Evolutionary conservation across 23 red algal genomes (phyloP), one percentile per base, ranked within the genome.

Genomic region (Gracilaria domingensis): DNA sequence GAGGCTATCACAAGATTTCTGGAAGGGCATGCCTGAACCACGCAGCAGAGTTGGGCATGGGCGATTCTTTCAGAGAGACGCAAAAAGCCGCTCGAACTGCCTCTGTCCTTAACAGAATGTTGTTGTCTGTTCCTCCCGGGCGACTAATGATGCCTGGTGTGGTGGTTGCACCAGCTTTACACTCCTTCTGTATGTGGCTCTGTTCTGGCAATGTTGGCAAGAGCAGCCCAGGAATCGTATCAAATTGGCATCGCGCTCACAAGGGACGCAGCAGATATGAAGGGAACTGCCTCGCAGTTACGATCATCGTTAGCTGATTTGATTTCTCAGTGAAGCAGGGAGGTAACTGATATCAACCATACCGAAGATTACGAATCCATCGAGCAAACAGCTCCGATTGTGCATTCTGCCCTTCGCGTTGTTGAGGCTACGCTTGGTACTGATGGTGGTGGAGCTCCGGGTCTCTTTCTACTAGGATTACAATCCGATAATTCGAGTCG

Each of bases 381-480:
- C 11, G 78, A 61, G 18, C 51, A 51, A n/a, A 75, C 53, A 57
- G 44, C 78, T 13, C 89, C 89, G 16, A 36, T 83, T 9, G 84
- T 92, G 89, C 89, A 83, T 55, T 92, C 89, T 35, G 89, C 89
- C 4, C 80, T 92, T 47, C 66, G 67, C 30, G 49, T 92, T 75
- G 89, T 92, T 9, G 89, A 92, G 36, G 89, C 89, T 58, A 76
- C 75, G 33, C 79, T 92, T 56, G 89, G 89, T 60, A 23, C 45
- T 9, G 89, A 92, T 29, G 89, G 89, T 38, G 80, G 89, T 65
- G 67, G 80, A 25, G 53, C 54, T 39, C 77, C 89, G 5, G 89
- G 89, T 6, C 49, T 92, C 21, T 82, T 59, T 75, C 60, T 92
- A 39, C 78, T 92, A 2, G 79, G 89, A 51, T 42, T 92, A 53